These are phyloP conservation scores for Ananas comosus DNA, from an alignment of 176 grass and related monocot genomes.

Conservation along the genomic window DNA sequence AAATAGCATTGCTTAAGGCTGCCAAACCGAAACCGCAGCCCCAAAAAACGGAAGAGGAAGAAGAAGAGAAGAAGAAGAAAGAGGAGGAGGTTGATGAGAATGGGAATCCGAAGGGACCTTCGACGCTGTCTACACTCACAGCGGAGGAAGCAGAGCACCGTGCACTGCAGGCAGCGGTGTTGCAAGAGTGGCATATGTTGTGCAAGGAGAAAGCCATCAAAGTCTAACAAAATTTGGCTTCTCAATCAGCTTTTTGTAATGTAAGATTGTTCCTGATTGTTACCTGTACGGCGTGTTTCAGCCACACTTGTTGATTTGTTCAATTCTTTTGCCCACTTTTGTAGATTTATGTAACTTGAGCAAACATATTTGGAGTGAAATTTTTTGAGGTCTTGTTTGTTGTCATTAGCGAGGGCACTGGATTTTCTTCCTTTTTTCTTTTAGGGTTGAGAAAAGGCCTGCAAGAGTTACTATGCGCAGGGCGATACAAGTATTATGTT, in stretches of 20 bases:
- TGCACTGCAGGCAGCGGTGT: constrained; percentile 78
- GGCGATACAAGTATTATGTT: no score
- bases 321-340: not conserved
- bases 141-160: constrained; percentile 89
- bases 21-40: constrained; percentile 65
- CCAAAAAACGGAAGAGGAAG: constrained; percentile 47
- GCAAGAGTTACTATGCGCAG: no score
- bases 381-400: no score
- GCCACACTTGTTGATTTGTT: not conserved
- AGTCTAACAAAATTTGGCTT: constrained; percentile 38
- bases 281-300: not conserved
- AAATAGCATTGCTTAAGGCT: constrained; percentile 76
- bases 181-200: constrained; percentile 85
- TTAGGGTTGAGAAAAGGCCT: no score
- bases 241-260: not conserved
- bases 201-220: constrained; percentile 87
- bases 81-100: constrained; percentile 44
- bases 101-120: constrained; percentile 77
- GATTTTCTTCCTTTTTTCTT: no score
- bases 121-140: constrained; percentile 71
- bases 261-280: not conserved
- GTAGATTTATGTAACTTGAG: no score
- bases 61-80: constrained; percentile 59
- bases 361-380: no score
- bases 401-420: no score